Percentiles rank a stretch among this genome's conserved stretches.
These are phyloP conservation scores for Hysterangium stoloniferum DNA, from an alignment of 768 basidiomycete species.

Conservation along the genomic window DNA sequence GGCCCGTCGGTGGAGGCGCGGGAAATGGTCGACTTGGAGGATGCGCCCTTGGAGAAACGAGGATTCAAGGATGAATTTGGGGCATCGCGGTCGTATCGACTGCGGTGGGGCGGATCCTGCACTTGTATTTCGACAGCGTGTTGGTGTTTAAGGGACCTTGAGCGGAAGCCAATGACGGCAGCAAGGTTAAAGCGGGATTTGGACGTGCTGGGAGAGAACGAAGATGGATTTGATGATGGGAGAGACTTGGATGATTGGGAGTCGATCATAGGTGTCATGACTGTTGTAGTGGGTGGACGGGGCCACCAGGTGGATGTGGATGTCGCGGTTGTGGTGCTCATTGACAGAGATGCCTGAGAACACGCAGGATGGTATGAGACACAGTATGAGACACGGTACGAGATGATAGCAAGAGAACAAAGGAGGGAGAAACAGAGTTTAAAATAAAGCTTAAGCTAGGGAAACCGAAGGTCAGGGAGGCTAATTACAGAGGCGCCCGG, in stretches of 20 bases:
- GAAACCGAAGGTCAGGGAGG: too few relatives aligned
- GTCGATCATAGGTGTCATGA: neutral
- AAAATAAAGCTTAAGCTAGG: too few relatives aligned
- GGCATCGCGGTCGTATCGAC: neutral
- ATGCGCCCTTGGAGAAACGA: constrained; percentile 1
- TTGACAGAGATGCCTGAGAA: too few relatives aligned
- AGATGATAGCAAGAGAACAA: too few relatives aligned
- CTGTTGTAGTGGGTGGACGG: neutral
- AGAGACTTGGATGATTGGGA: neutral
- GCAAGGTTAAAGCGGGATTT: constrained; percentile 9
- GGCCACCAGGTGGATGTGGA: too few relatives aligned
- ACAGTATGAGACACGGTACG: too few relatives aligned
- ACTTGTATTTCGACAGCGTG: neutral
- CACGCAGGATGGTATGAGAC: too few relatives aligned
- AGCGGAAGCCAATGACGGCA: constrained; percentile 6
- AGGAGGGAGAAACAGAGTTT: too few relatives aligned
- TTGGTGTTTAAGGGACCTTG: constrained; percentile 2
- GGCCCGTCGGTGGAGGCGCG: constrained; percentile 7
- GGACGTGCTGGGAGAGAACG: neutral
- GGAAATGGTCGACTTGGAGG: constrained; percentile 1
- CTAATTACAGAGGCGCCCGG: too few relatives aligned
- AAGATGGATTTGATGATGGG: neutral
- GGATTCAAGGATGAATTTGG: neutral
- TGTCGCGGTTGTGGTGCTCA: too few relatives aligned
- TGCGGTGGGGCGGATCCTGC: constrained; percentile 2